Evolutionary conservation across 495 filamentous ascomycete genomes (phyloP), one percentile per base, ranked within the genome.

Genomic region (Penicillium lividum): DNA sequence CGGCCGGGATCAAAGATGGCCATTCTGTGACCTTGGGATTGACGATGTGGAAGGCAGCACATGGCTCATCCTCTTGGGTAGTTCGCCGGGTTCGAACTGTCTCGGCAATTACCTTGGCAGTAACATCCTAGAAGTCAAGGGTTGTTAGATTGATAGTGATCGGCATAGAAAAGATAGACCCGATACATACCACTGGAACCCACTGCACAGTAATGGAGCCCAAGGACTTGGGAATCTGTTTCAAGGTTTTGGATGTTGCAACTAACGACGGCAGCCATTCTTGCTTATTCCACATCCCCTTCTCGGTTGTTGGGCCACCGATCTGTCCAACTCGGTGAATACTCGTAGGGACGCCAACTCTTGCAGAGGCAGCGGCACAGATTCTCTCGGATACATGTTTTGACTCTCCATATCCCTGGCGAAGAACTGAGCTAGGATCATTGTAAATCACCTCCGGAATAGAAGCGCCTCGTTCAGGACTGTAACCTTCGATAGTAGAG

Each of bases 321-420:
- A 86, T 78, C 59, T 86, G 84, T 0, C 84, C 83, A 7, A 85
- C 76, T 0, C 84, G 76, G 52, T 78, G 73, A 15, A 84, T 68
- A 5, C 71, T 74, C 6, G 71, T 69, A 6, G 72, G 68, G 3
- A 85, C 70, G n/a, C 70, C 71, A 7, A 68, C 6, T 56, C 64
- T 33, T 67, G 65, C 9, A 62, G 69, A 59, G 8, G 78, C 77
- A 27, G 73, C 64, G 3, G 77, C 77, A 8, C 85, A 68, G 11
- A 86, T 70, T 3, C 73, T 62, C 44, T 83, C 81, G 7, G 75
- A 70, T 2, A 84, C 63, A 44, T 75, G 71, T 66, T 86, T 87
- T 45, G 77, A 79, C 31, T 78, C 73, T 7, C 74, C 80, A 46
- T 87, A 87, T 7, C 84, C 83, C 22, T 3, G 56, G 31, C 33